Evolutionary conservation across 768 basidiomycete species (phyloP), one percentile per base, ranked within the genome.

Genomic region (Russula abietina): DNA sequence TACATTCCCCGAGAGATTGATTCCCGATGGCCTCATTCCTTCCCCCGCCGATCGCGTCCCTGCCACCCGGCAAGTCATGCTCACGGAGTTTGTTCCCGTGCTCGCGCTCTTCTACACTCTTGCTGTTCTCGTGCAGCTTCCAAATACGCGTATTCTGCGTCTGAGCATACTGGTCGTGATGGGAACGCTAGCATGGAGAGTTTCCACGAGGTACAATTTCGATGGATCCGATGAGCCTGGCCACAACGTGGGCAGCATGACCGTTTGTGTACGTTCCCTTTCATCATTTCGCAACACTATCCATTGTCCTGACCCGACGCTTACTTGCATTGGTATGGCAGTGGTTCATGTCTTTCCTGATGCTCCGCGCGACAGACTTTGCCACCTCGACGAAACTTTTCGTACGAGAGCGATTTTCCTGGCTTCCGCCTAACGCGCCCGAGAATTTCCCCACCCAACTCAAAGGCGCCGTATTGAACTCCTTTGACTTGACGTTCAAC

Each of bases 91-190:
- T 36, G 28, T 79, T 17, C 81, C 81, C 1, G 70, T 77, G 17
- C 24, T 81, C 1, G 59, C 80, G 26, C 74, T 74, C 61, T 83
- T 80, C 71, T 83, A 81, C 73, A 71, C 68, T 12, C 80, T 81
- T 58, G 84, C 84, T 14, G 70, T 83, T 38, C 76, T 87, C 54
- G 81, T 84, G 8, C 73, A 82, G 43, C 69, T 79, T 16, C 80
- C 80, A 0, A 71, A 71, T 36, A 83, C 83, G 1, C 71, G 73
- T 50, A 52, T 72, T 3, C 70, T 79, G 60, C 79, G 83, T 51
- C 61, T 77, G 36, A 78, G 80, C 14, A 64, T 85, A 39, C 75
- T 85, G 30, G 82, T 83, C 3, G 62, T 81, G 14, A 77, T 81
- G 4, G 69, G 81, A 33, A 80, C 77, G 74, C 60, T 71, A 8